Evolutionary conservation across 495 filamentous ascomycete genomes (phyloP), one percentile per base, ranked within the genome.

Genomic region (Xylaria grammica): DNA sequence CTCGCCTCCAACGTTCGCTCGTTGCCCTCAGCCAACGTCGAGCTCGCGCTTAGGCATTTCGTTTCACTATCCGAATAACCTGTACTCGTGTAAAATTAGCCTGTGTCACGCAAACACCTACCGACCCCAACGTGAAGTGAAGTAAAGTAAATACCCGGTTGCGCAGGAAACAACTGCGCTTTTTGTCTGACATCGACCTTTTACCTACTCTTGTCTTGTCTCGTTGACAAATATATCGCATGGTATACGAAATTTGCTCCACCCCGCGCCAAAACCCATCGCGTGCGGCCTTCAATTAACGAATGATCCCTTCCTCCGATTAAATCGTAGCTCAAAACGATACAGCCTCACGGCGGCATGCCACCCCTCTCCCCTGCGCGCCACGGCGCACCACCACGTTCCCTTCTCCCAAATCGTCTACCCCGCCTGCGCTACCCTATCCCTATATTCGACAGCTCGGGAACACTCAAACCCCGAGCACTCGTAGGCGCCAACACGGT

Each of bases 401-500:
- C 45, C 38, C 22, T 27, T 17, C 19, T 60, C 32, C 26, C 46
- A 26, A 29, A 17, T 34, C 58, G 11, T 22, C 45, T 26, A 17
- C 45, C 30, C 10, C 48, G 13, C 30, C 4, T 19, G 20, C 38
- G 48, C 36, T 19, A 55, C 20, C 15, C 51, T n/a, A 26, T 19
- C 11, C 38, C 60, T 3, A 9, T 19, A 4, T 36, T 15, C 51
- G 17, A 62, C 46, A 48, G n/a, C 26, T 32, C 52, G 4, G 32
- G 1, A n/a, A 32, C 34, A 2, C 67, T 74, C 20, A 40, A 56
- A 42, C 63, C 69, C 17, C 53, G 72, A 34, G 53, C 65, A 22
- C 65, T 65, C 10, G 69, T 63, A 42, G 69, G 67, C 50, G 71
- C 71, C n/a, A 57, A 67, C 30, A 78, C 78, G 7, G 77, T 96